Percentiles rank a stretch among this genome's conserved stretches.
These are phyloP conservation scores for Corchorus capsularis DNA, from an alignment of 345 rosid species.

Conservation along the genomic window DNA sequence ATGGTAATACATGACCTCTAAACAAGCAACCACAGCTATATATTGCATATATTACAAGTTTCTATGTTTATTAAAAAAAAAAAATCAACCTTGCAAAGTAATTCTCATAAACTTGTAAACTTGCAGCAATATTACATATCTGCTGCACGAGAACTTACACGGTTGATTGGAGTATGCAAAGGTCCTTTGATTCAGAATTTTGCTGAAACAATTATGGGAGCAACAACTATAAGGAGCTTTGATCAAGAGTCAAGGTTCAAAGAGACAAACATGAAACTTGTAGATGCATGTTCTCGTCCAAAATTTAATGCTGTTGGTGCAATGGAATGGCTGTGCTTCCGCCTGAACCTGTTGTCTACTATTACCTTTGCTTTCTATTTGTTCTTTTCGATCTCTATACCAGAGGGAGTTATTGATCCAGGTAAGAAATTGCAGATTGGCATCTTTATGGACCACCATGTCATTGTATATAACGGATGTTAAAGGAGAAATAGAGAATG, in stretches of 20 bases:
- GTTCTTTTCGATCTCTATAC: slow-evolving; percentile 62
- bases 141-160: slow-evolving; percentile 70
- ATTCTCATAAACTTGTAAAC: slow-evolving; percentile 20
- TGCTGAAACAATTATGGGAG: slow-evolving; percentile 78
- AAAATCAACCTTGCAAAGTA: background rate
- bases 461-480: background rate
- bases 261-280: slow-evolving; percentile 56
- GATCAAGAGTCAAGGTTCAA: slow-evolving; percentile 71
- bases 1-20: background rate
- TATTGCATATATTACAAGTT: too few relatives aligned
- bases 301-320: slow-evolving; percentile 61
- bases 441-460: background rate
- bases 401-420: slow-evolving; percentile 63
- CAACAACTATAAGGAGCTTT: slow-evolving; percentile 81
- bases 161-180: slow-evolving; percentile 77
- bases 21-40: too few relatives aligned
- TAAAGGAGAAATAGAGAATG: too few relatives aligned
- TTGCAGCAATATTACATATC: slow-evolving; percentile 72
- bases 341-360: slow-evolving; percentile 67
- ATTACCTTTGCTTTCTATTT: slow-evolving; percentile 72
- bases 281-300: slow-evolving; percentile 70
- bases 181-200: slow-evolving; percentile 87
- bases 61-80: too few relatives aligned
- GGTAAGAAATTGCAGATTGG: slow-evolving; percentile 35
- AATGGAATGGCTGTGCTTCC: slow-evolving; percentile 87